These are phyloP conservation scores for Aspergillus sparsus DNA, from an alignment of 495 filamentous ascomycete genomes.

Conservation along the genomic window DNA sequence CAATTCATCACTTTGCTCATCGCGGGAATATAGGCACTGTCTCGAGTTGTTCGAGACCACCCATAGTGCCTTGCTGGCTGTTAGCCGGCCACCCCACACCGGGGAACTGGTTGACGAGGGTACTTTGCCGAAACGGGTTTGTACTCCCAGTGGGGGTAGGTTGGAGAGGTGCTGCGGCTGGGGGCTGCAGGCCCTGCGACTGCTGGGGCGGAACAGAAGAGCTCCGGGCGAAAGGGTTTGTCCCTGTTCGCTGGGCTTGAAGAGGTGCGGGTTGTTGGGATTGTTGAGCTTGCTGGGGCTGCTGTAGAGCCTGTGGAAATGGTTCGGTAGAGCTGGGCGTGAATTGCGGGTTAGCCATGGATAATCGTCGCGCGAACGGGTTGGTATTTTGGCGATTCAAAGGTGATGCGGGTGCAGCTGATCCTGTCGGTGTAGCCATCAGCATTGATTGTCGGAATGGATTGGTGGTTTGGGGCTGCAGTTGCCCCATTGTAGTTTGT, in stretches of 20 bases:
- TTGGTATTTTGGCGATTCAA: constrained; percentile 74
- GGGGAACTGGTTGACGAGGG: constrained; percentile 83
- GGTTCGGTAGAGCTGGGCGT: constrained; percentile 32
- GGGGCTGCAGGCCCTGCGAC: constrained; percentile 36
- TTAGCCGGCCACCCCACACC: constrained; percentile 83
- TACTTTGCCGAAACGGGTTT: constrained; percentile 89
- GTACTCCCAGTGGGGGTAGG: constrained; percentile 82
- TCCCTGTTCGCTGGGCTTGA: constrained; percentile 49
- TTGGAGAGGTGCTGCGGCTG: constrained; percentile 52
- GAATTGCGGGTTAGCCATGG: constrained; percentile 44
- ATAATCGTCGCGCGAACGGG: constrained; percentile 69
- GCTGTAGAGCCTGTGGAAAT: constrained; percentile 40
- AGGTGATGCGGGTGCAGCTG: constrained; percentile 39
- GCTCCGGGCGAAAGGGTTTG: constrained; percentile 55
- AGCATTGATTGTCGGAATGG: constrained; percentile 88
- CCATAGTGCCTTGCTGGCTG: constrained; percentile 71
- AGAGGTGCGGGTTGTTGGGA: constrained; percentile 35
- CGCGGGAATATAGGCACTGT: constrained; percentile 87
- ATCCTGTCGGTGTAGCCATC: constrained; percentile 54
- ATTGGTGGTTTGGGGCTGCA: constrained; percentile 70
- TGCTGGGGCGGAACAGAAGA: constrained; percentile 41
- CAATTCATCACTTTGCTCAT: constrained; percentile 52
- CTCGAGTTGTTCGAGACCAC: constrained; percentile 75
- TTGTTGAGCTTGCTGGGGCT: constrained; percentile 36
- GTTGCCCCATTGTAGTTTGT: constrained; percentile 30